A percentile compares a stretch with the other conserved stretches of the same genome.
Evolutionary conservation across 805 yeast species (phyloP).

Genomic region (Candida tammaniensis): DNA sequence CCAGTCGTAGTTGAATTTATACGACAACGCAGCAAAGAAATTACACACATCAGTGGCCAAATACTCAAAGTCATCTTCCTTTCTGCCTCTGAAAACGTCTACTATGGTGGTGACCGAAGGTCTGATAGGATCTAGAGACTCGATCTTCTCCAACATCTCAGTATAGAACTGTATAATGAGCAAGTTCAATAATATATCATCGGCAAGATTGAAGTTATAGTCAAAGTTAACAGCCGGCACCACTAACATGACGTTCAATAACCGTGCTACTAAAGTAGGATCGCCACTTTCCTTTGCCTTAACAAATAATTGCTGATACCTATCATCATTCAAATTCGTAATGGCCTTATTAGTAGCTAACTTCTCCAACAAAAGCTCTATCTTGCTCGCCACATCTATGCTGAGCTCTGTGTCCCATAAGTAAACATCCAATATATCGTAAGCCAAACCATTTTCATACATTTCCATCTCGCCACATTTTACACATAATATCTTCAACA

Average conservation of each 20-base stretch:
- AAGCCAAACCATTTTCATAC: no score
- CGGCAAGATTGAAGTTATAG: conserved; percentile 15
- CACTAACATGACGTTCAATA: conserved; percentile 6
- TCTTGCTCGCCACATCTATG: conserved; percentile 10
- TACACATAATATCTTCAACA: conserved; percentile 10
- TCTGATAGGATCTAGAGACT: no score
- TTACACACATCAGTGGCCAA: conserved; percentile 18
- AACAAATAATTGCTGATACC: conserved; percentile 3
- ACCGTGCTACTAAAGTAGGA: conserved; percentile 6
- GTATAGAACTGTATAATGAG: conserved; percentile 24
- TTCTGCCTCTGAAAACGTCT: no score
- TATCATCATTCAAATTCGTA: background rate
- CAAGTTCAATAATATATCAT: conserved; percentile 21
- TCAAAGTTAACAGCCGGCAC: conserved; percentile 8
- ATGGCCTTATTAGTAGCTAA: background rate
- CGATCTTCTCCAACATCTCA: conserved; percentile 17
- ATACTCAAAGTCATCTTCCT: no score
- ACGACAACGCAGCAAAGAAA: conserved; percentile 20
- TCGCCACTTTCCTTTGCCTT: conserved; percentile 5
- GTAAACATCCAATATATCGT: conserved; percentile 3
- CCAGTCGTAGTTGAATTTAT: conserved; percentile 9
- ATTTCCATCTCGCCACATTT: no score
- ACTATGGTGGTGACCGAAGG: no score
- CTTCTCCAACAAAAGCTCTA: conserved; percentile 8
- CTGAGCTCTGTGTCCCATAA: conserved; percentile 1